Evolutionary conservation across 2,329 filamentous ascomycete species (phyloP).

Genomic region (Neurospora sp.): DNA sequence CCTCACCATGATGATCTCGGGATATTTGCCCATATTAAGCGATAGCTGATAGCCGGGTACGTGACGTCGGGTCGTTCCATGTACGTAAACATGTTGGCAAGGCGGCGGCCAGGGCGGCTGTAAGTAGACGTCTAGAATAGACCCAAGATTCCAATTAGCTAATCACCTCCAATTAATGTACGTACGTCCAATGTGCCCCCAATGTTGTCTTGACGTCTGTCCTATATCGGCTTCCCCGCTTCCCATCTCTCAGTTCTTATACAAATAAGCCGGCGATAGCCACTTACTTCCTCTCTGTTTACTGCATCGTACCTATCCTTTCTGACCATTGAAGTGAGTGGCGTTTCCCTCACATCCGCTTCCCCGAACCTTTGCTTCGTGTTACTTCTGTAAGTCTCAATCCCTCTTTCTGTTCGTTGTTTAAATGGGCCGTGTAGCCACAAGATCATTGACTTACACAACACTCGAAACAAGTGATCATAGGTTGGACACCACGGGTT

Average conservation of each 20-base stretch:
- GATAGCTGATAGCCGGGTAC: not conserved
- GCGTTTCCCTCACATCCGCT: not conserved
- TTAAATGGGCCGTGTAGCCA: not conserved
- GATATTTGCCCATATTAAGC: not conserved
- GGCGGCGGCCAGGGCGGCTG: not conserved
- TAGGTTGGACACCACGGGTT: not conserved
- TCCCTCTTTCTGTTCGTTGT: not conserved
- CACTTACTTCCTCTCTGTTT: constrained; percentile 3
- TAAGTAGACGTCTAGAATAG: not conserved
- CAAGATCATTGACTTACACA: not conserved
- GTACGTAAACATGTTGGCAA: not conserved
- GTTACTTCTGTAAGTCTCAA: not conserved
- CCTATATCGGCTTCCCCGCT: not conserved
- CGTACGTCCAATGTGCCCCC: not conserved
- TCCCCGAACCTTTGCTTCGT: not conserved
- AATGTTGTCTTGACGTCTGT: not conserved
- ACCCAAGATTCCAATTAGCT: not conserved
- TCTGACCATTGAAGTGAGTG: not conserved
- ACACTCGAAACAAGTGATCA: not conserved
- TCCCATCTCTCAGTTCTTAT: not conserved
- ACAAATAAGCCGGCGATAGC: constrained; percentile 18
- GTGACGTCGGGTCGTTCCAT: not conserved
- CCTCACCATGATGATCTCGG: not conserved
- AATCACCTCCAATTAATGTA: not conserved
- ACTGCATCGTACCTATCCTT: not conserved